Conservation (phyloP, 331 rosid species). For the Ulmus americana region DNA sequence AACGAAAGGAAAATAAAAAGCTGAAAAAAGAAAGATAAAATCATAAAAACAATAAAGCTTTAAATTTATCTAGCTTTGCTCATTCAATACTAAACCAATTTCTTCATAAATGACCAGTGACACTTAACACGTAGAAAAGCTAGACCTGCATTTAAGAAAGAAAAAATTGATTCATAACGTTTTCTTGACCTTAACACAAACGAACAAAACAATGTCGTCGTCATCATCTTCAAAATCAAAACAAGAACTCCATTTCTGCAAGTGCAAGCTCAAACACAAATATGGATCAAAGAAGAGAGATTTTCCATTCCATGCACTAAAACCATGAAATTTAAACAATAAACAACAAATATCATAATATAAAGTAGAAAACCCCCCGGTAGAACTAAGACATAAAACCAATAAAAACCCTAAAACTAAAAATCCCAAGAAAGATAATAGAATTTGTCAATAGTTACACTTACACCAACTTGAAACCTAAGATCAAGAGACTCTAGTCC, state of each 20-base stretch:
- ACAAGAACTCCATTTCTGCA: not conserved
- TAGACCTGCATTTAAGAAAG: conserved; percentile 15
- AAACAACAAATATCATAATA: conserved; percentile 2
- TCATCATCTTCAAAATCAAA: conserved; percentile 16
- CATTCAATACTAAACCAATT: conserved; percentile 12
- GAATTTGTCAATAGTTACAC: conserved; percentile 8
- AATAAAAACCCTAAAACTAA: conserved; percentile 44
- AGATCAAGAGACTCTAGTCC: too few species aligned
- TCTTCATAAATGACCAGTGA: conserved; percentile 18
- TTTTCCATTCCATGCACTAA: not conserved
- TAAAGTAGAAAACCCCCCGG: conserved; percentile 17
- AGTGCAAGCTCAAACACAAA: not conserved
- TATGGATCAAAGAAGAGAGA: not conserved
- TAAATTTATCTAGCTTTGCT: conserved; percentile 3
- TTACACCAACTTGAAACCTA: too few species aligned
- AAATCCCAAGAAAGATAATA: conserved; percentile 23
- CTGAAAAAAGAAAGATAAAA: not conserved
- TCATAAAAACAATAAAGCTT: not conserved
- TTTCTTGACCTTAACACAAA: conserved; percentile 24
- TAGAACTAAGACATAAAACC: not conserved
- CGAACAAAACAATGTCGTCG: conserved; percentile 20
- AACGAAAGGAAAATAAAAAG: not conserved
- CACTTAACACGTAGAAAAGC: conserved; percentile 20
- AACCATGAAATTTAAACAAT: not conserved
- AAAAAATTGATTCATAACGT: conserved; percentile 35